A percentile compares a stretch with the other conserved stretches of the same genome.
These are phyloP conservation scores for Botrytis tulipae DNA, from an alignment of 2,329 filamentous ascomycete genomes.

Conservation along the genomic window DNA sequence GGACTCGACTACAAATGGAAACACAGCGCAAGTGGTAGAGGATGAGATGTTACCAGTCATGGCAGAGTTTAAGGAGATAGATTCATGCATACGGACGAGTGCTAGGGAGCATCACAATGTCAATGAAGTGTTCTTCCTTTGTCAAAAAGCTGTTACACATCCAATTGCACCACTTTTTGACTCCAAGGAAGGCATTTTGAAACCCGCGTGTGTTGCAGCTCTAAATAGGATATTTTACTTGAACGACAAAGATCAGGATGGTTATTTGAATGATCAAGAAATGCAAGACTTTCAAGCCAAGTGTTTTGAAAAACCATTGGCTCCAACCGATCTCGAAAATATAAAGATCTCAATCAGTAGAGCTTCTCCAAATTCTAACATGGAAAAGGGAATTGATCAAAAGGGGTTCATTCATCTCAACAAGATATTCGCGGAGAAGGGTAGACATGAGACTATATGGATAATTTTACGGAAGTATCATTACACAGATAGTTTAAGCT, in stretches of 20 bases:
- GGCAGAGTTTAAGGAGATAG: conserved; percentile 98
- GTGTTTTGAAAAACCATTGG: conserved; percentile 86
- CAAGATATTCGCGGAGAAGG: conserved; percentile 95
- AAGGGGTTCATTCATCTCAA: conserved; percentile 86
- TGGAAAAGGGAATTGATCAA: conserved; percentile 73
- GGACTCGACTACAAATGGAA: conserved; percentile 74
- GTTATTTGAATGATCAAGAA: conserved; percentile 84
- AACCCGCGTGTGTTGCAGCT: conserved; percentile 84
- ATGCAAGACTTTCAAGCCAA: conserved; percentile 87
- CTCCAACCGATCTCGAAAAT: conserved; percentile 77
- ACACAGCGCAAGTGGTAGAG: conserved; percentile 80
- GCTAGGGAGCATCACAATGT: conserved; percentile 90
- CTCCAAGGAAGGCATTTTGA: conserved; percentile 85
- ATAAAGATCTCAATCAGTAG: conserved; percentile 87
- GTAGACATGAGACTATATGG: conserved; percentile 97
- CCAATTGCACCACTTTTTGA: conserved; percentile 96
- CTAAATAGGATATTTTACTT: conserved; percentile 91
- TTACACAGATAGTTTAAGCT: conserved; percentile 90
- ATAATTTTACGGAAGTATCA: conserved; percentile 92
- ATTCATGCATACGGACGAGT: conserved; percentile 94
- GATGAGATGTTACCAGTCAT: conserved; percentile 98
- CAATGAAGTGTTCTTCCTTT: conserved; percentile 95
- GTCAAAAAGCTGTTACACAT: conserved; percentile 96
- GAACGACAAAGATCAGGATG: conserved; percentile 94
- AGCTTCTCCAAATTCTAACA: conserved; percentile 59